These are phyloP conservation scores for Sutorius australiensis DNA, from an alignment of 768 basidiomycete genomes.

Conservation along the genomic window DNA sequence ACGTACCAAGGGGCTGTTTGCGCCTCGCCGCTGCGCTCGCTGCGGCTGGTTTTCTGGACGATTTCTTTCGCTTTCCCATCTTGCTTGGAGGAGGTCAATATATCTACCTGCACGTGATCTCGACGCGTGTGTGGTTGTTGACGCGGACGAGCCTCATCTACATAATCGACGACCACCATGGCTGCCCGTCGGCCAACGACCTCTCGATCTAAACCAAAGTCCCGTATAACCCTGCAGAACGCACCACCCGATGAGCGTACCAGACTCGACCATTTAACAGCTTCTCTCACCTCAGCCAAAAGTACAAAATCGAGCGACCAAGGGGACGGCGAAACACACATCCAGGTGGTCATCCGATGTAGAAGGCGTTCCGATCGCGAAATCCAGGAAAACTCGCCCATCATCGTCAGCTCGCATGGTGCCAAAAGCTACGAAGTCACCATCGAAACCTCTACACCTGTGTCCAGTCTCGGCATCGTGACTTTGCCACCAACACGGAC, in stretches of 20 bases:
- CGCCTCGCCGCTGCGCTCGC: slow-evolving; percentile 59
- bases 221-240: slow-evolving; percentile 42
- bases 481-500: slow-evolving; percentile 75
- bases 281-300: slow-evolving; percentile 23
- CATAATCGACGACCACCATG: slow-evolving; percentile 63
- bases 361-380: slow-evolving; percentile 83
- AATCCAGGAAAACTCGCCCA: slow-evolving; percentile 80
- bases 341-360: slow-evolving; percentile 90
- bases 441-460: slow-evolving; percentile 71
- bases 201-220: slow-evolving; percentile 42
- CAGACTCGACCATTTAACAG: slow-evolving; percentile 20
- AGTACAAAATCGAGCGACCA: slow-evolving; percentile 25
- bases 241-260: slow-evolving; percentile 23
- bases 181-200: slow-evolving; percentile 57
- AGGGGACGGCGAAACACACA: slow-evolving; percentile 71
- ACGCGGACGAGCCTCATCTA: slow-evolving; percentile 29
- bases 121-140: slow-evolving; percentile 25
- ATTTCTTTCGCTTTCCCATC: slow-evolving; percentile 93
- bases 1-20: slow-evolving; percentile 68
- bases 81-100: not conserved
- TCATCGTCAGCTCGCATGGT: slow-evolving; percentile 76
- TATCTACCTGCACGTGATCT: slow-evolving; percentile 29
- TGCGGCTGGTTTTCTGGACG: slow-evolving; percentile 73
- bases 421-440: slow-evolving; percentile 73
- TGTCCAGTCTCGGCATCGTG: slow-evolving; percentile 68